These are phyloP conservation scores for Leishmania turanica DNA, from an alignment of 208 protist genomes.

Conservation along the genomic window DNA sequence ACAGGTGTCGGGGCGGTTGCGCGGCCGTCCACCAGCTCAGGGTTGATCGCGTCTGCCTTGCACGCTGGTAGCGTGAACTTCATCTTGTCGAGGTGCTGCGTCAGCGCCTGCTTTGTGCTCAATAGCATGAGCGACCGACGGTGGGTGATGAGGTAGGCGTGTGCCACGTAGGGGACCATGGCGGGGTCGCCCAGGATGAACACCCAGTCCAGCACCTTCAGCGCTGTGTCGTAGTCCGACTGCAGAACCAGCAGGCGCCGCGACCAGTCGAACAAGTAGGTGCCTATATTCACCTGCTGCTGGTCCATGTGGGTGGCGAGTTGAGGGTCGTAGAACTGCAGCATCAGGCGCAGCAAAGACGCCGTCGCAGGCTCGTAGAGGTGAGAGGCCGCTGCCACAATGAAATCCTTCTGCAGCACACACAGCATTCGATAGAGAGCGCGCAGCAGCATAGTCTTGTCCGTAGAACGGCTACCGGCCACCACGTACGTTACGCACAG, in stretches of 20 bases:
- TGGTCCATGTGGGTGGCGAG: constrained; percentile 86
- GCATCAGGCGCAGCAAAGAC: constrained; percentile 72
- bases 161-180: constrained; percentile 70
- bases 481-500: constrained; percentile 45
- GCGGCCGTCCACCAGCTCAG: constrained; percentile 48
- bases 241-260: constrained; percentile 58
- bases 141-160: constrained; percentile 67
- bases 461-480: constrained; percentile 14
- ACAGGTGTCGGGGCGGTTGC: constrained; percentile 54
- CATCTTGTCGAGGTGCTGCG: constrained; percentile 24
- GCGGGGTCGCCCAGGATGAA: constrained; percentile 71
- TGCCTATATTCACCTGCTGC: constrained; percentile 59
- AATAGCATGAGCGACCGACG: constrained; percentile 52
- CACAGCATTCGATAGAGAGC: constrained; percentile 27
- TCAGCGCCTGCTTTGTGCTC: constrained; percentile 38
- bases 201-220: constrained; percentile 78
- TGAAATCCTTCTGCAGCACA: constrained; percentile 42
- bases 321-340: constrained; percentile 91
- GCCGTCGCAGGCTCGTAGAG: constrained; percentile 41
- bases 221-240: constrained; percentile 34
- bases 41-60: constrained; percentile 47
- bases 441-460: constrained; percentile 25
- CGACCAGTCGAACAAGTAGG: constrained; percentile 61
- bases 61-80: constrained; percentile 40
- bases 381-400: constrained; percentile 40